Conservation (phyloP, 2,329 filamentous ascomycete genomes). For the Teratosphaeria destructans region DNA sequence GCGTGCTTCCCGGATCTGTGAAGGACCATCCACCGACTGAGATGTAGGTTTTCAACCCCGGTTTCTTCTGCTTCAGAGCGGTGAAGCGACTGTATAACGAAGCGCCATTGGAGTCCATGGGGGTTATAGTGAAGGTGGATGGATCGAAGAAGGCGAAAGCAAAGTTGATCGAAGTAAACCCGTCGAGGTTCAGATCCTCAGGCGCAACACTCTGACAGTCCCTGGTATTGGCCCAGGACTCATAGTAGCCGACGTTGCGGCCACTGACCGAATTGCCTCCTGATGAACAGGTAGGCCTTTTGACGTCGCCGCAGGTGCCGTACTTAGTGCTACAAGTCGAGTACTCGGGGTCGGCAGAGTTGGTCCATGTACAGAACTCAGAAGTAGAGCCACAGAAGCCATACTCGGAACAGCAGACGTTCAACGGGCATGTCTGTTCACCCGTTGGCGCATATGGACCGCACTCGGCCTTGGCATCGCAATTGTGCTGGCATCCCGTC, state of each 20-base stretch:
- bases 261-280: conserved; percentile 1
- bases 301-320: no score
- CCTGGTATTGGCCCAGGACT: not conserved
- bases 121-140: not conserved
- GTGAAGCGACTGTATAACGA: conserved; percentile 2
- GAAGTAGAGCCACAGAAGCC: no score
- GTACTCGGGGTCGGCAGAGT: no score
- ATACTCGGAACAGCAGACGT: not conserved
- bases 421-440: not conserved
- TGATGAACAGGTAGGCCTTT: no score
- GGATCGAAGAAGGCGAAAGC: not conserved
- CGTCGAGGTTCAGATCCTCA: not conserved
- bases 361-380: no score
- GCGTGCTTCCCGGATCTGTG: conserved; percentile 21
- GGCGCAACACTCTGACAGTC: not conserved
- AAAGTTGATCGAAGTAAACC: not conserved
- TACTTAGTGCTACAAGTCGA: no score
- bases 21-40: conserved; percentile 34
- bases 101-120: not conserved
- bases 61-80: conserved; percentile 24
- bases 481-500: not conserved
- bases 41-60: conserved; percentile 25
- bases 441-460: conserved; percentile 4
- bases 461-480: not conserved
- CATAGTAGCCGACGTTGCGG: not conserved